Evolutionary conservation across 306 rosid species (phyloP).

Genomic region (Cucurbita pepo): DNA sequence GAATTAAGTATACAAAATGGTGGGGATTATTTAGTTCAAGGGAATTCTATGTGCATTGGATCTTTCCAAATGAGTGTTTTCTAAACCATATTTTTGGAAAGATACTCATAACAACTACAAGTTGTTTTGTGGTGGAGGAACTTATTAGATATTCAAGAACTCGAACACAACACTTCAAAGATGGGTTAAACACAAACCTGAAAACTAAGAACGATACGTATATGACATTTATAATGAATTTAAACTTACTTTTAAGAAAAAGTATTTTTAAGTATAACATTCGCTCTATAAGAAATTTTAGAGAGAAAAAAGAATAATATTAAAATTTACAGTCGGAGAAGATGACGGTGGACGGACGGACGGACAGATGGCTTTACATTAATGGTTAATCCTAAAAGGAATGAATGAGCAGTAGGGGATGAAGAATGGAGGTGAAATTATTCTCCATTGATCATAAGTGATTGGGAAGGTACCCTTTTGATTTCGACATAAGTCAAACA

Average conservation of each 20-base stretch:
- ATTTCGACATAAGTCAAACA: constrained; percentile 76
- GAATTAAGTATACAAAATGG: background rate
- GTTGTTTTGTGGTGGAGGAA: no score
- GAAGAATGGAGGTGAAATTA: background rate
- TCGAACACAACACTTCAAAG: no score
- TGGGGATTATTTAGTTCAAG: background rate
- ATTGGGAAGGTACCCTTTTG: constrained; percentile 72
- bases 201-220: no score
- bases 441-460: constrained; percentile 56
- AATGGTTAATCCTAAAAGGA: constrained; percentile 3
- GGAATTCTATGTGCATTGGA: background rate
- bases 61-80: background rate
- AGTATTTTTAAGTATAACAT: no score
- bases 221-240: no score
- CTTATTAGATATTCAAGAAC: no score
- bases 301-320: no score
- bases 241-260: no score
- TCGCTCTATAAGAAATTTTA: no score
- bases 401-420: background rate
- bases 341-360: background rate
- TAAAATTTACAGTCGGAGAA: background rate
- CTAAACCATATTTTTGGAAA: background rate
- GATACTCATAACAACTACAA: background rate
- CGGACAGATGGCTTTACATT: background rate
- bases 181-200: no score